These are phyloP conservation scores for Kappamyces sp. DNA, from an alignment of 192 early-diverging fungal species.

Conservation along the genomic window DNA sequence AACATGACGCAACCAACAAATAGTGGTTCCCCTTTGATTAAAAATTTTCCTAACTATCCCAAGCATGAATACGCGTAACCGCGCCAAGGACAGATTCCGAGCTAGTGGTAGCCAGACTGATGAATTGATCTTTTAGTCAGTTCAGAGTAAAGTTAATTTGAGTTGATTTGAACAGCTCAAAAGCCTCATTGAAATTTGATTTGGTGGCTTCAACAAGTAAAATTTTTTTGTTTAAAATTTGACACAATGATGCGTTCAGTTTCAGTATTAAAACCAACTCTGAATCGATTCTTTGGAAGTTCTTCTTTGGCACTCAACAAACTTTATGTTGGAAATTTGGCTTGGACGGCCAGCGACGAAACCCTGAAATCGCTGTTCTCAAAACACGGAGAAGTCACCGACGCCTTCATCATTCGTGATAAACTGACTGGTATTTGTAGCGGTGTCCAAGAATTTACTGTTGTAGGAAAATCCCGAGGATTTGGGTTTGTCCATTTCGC, in stretches of 20 bases:
- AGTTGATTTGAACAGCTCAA: no score
- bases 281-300: not conserved
- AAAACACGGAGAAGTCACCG: slow-evolving; percentile 52
- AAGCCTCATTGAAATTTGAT: no score
- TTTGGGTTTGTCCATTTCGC: slow-evolving; percentile 65
- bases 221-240: not conserved
- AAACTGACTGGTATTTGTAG: slow-evolving; percentile 52
- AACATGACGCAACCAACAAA: no score
- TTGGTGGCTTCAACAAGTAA: not conserved
- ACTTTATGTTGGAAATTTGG: slow-evolving; percentile 63
- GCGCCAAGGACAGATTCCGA: no score
- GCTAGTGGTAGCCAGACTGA: no score
- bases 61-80: no score
- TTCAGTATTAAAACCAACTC: not conserved
- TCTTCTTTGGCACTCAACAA: slow-evolving; percentile 23
- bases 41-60: no score
- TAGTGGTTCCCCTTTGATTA: no score
- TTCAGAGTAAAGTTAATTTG: no score
- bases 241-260: not conserved
- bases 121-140: no score
- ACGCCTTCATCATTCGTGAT: slow-evolving; percentile 60
- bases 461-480: slow-evolving; percentile 52
- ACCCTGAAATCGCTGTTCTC: slow-evolving; percentile 48
- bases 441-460: slow-evolving; percentile 13
- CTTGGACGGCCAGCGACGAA: slow-evolving; percentile 60